A percentile compares a stretch with the other conserved stretches of the same genome.
Conservation (phyloP, 805 yeast species). For the Saccharomycopsis schoenii region DNA sequence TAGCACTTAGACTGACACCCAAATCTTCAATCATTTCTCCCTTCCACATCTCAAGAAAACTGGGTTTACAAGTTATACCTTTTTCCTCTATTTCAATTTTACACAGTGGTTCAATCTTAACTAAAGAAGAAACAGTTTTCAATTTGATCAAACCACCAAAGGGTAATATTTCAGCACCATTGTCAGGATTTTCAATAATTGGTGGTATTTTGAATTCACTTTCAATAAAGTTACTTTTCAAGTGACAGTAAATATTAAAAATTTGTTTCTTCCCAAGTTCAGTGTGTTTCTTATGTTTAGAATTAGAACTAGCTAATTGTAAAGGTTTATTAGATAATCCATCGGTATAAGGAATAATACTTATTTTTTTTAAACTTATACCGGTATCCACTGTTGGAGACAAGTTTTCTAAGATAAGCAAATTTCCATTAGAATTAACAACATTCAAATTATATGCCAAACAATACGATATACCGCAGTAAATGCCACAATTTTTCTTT, state of each 20-base stretch:
- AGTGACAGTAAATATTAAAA: not conserved
- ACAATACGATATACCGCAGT: slow-evolving; percentile 38
- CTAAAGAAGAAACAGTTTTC: not conserved
- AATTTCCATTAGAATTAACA: slow-evolving; percentile 39
- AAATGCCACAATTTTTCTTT: slow-evolving; percentile 22
- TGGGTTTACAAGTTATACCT: not conserved
- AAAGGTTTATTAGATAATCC: not conserved
- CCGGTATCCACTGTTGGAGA: not conserved
- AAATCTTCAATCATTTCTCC: slow-evolving; percentile 6
- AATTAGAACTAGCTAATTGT: not conserved
- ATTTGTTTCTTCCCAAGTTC: not conserved
- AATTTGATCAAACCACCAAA: not conserved
- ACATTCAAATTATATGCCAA: slow-evolving; percentile 50
- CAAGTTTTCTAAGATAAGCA: slow-evolving; percentile 32
- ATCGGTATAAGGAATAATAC: not conserved
- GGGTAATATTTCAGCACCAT: not conserved
- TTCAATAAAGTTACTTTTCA: not conserved
- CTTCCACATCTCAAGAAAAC: not conserved
- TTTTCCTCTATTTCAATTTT: not conserved
- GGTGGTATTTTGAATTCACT: not conserved
- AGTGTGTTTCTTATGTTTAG: not conserved
- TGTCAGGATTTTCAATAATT: not conserved
- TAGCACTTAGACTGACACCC: not conserved
- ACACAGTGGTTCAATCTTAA: not conserved
- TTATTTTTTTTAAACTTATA: not conserved